A percentile compares a stretch with the other conserved stretches of the same genome.
Conservation (phyloP, 2,329 filamentous ascomycete species). For the Epichloe uncinata region DNA sequence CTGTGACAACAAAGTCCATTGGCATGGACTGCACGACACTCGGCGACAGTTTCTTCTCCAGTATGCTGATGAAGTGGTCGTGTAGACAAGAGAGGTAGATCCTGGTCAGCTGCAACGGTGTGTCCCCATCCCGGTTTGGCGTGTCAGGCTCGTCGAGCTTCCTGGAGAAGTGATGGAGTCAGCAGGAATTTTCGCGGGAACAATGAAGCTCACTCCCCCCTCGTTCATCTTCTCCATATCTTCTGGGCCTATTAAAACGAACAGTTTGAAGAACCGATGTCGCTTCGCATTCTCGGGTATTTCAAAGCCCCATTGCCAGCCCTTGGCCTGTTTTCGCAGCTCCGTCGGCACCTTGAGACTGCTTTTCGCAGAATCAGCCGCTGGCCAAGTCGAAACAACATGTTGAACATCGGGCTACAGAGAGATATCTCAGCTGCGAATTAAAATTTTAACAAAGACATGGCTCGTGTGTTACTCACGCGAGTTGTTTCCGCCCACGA, state of each 20-base stretch:
- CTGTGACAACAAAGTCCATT: conserved; percentile 41
- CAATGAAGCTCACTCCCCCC: too few relatives aligned
- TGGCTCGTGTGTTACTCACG: conserved; percentile 13
- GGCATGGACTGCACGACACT: conserved; percentile 29
- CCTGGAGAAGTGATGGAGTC: conserved; percentile 8
- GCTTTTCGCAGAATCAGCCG: conserved; percentile 17
- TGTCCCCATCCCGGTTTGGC: conserved; percentile 19
- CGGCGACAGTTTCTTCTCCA: conserved; percentile 28
- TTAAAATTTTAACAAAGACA: too few relatives aligned
- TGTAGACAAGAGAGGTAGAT: conserved; percentile 34
- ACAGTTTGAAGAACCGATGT: conserved; percentile 37
- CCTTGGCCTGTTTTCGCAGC: conserved; percentile 27
- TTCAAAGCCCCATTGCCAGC: conserved; percentile 37
- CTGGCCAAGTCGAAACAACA: conserved; percentile 32
- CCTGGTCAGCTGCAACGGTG: conserved; percentile 22
- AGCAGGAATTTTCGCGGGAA: background rate
- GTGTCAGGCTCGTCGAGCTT: conserved; percentile 22
- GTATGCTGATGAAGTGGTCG: conserved; percentile 31
- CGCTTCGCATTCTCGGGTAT: conserved; percentile 27
- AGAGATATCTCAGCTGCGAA: background rate
- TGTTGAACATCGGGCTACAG: conserved; percentile 25
- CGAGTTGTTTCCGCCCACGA: conserved; percentile 34
- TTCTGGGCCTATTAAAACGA: conserved; percentile 7
- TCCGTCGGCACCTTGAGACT: conserved; percentile 36
- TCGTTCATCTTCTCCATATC: background rate